These are phyloP conservation scores for Phytopythium kandeliae DNA, from an alignment of 352 stramenopile genomes.

Conservation along the genomic window DNA sequence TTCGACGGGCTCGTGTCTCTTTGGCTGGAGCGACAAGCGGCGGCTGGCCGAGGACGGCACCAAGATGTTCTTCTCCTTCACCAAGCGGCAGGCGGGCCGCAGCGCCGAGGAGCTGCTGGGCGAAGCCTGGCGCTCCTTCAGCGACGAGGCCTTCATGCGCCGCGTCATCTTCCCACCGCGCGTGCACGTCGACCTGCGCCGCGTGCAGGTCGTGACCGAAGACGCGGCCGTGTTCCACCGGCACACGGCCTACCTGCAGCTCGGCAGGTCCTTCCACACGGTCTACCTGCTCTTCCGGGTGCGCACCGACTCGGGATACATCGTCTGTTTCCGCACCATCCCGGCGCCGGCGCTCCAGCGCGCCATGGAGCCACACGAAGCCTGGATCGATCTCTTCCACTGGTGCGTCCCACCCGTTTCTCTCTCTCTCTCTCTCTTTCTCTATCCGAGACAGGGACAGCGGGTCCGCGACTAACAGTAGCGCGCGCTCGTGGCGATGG, in stretches of 20 bases:
- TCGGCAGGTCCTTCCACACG: conserved; percentile 54
- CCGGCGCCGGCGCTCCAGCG: conserved; percentile 39
- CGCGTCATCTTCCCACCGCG: conserved; percentile 40
- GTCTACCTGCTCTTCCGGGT: conserved; percentile 69
- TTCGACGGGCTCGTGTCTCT: conserved; percentile 37
- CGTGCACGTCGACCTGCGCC: conserved; percentile 37
- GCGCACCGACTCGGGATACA: conserved; percentile 43
- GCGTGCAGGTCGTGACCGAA: conserved; percentile 41
- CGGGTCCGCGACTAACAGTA: no score
- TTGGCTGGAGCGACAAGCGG: conserved; percentile 59
- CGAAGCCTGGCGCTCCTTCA: conserved; percentile 44
- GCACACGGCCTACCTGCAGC: conserved; percentile 43
- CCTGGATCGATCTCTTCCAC: conserved; percentile 67
- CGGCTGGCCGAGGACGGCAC: conserved; percentile 29
- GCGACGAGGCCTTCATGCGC: conserved; percentile 41
- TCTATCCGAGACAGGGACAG: no score
- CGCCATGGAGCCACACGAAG: conserved; percentile 35
- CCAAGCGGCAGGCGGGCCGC: conserved; percentile 33
- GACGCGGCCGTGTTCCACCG: conserved; percentile 50
- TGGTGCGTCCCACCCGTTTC: conserved; percentile 37
- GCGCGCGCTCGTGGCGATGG: no score
- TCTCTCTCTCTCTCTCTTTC: no score
- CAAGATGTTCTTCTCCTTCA: conserved; percentile 62
- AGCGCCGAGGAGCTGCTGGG: conserved; percentile 31
- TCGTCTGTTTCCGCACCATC: conserved; percentile 63